Evolutionary conservation across 2,329 filamentous ascomycete genomes (phyloP).

Genomic region (Diaporthe australafricana): DNA sequence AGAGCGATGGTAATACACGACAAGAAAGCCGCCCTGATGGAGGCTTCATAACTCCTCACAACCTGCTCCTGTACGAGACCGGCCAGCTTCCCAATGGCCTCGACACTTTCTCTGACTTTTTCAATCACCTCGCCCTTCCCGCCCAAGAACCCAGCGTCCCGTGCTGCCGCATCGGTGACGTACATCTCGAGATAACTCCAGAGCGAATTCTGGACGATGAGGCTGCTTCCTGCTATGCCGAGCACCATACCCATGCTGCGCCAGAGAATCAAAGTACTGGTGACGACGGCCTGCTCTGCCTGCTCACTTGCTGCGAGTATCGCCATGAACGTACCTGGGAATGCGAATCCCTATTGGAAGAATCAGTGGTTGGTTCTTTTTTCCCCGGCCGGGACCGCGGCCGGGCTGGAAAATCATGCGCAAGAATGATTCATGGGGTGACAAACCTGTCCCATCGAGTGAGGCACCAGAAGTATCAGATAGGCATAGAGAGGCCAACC

Average conservation of each 20-base stretch:
- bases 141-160: constrained; percentile 46
- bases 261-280: constrained; percentile 78
- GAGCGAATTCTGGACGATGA: constrained; percentile 80
- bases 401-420: neutral
- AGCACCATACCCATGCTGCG: constrained; percentile 77
- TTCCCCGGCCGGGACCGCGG: too few relatives aligned
- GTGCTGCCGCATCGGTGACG: constrained; percentile 61
- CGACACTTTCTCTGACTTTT: constrained; percentile 65
- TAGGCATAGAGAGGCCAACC: constrained; percentile 65
- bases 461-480: constrained; percentile 67
- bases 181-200: constrained; percentile 66
- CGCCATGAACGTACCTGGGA: constrained; percentile 73
- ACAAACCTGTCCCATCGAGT: constrained; percentile 60
- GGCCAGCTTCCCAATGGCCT: constrained; percentile 60
- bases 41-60: constrained; percentile 64
- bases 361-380: too few relatives aligned
- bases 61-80: constrained; percentile 64
- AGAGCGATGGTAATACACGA: constrained; percentile 59
- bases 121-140: constrained; percentile 65
- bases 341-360: constrained; percentile 64
- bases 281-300: constrained; percentile 74
- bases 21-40: constrained; percentile 60
- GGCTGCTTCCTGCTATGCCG: constrained; percentile 77
- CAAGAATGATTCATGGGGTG: too few relatives aligned
- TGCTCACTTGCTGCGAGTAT: constrained; percentile 70